Evolutionary conservation across 257 asterid species (phyloP), one percentile per base, ranked within the genome.

Genomic region (Jacaranda copaia): DNA sequence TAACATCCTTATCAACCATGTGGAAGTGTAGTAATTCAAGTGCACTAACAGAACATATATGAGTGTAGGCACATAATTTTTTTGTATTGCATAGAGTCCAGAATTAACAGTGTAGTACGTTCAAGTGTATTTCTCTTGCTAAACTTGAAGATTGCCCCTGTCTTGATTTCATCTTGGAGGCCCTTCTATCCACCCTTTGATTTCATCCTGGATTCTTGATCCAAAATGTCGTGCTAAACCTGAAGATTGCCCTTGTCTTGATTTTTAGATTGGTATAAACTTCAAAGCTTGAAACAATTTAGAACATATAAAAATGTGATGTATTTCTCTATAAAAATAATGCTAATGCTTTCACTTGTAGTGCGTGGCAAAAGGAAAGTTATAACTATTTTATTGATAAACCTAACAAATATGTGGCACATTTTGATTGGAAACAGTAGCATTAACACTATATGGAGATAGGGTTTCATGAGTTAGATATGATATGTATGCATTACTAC

Each of bases 401-500:
- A 66, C 49, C 45, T 13, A 51, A 63, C 51, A 63, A 63, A n/a
- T 5, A 63, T 63, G 32, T 36, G 68, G 20, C 9, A 2, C 69
- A 38, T 5, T 39, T 15, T 63, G 69, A 63, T 40, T 63, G 51
- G 49, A n/a, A 39, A 38, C 69, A 38, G 12, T 6, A 51, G 39
- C 49, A 63, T 18, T 64, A 14, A 8, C 53, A 16, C 2, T 25
- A 25, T 8, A 16, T 18, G 51, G 46, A 14, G 79, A 53, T 19
- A 52, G n/a, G 52, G 43, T 46, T 69, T 45, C 9, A 6, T 53
- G 13, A 60, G 65, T 45, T 8, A 9, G 62, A 20, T 60, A 60
- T 66, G 39, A 20, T 60, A 60, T 66, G 39, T 25, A n/a, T 76
- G 61, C 35, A 11, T 51, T 10, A 52, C 72, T 59, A 42, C 20